Base-by-base conservation (phyloP, 306 rosid species). In the Styphnolobium japonicum region DNA sequence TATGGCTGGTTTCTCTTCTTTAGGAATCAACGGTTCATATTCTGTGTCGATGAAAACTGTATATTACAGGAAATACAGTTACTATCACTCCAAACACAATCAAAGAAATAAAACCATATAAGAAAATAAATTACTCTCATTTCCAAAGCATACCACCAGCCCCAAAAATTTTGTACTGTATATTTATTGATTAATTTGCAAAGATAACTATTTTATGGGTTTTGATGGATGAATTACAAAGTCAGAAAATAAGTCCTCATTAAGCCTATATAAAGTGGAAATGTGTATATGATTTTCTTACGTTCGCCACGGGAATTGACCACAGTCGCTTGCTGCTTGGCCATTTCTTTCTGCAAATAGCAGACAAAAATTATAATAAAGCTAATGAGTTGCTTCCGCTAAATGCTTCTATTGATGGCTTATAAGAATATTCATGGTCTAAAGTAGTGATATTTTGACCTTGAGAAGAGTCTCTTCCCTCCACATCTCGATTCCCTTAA, bases 401-500 rank as follows among this genome's bases (percentile, higher is more conserved):
- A 6, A 25, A 56, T 31, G 16, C 37, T 14, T 10, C 34, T 53
- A 37, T 42, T 14, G 14, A 40, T 57, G 12, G 23, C 22, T 33
- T 34, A 49, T 29, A 4, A 58, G 25, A 22, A 51, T 62, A 55
- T 73, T 33, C 34, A 6, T 21, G 29, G n/a, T 10, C 9, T 56
- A 4, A 57, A 33, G 65, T 10, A 0, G 23, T 77, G 56, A 46
- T 49, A 57, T 0, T 65, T 45, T 33, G 29, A 88, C 94, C 83
- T 89, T 90, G 39, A 89, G 51, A 52, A 94, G 21, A 58, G 93
- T 89, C 88, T 92, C 98, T 78, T 92, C 92, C 83, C 77, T 92
- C 98, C 98, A 94, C 97, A 92, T 94, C 93, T 85, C 88, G 15
- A 83, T 73, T 74, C 90, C 98, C 76, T 79, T 90, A 48, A 36